Base-by-base conservation (phyloP, 768 basidiomycete species). In the Ephemerocybe angulata region DNA sequence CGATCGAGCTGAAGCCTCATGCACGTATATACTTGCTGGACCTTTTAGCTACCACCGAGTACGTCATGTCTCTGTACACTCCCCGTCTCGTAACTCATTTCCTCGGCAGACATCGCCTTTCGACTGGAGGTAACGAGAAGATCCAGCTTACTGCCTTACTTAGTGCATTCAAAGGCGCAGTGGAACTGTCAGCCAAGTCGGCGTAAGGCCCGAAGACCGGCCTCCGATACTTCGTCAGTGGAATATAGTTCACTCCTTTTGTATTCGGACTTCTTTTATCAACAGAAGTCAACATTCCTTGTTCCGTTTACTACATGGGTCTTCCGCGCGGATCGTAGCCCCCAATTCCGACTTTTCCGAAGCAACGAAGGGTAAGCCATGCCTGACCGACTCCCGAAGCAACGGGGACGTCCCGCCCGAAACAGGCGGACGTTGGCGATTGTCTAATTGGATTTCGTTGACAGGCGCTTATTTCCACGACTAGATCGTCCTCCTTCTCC, bases 41-140 rank as follows among this genome's bases (percentile, higher is more conserved):
- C 66, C 85, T 93, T 59, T 71, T 99, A 21, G 94, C 95, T n/a
- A 88, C 87, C n/a, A 89, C 85, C 52, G 97, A 99, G 95, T 98
- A 68, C 66, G 91, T 77, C 40, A n/a, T n/a, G n/a, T n/a, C n/a
- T n/a, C n/a, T n/a, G n/a, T n/a, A 21, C 6, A 37, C 4, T 12
- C n/a, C 22, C 28, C 35, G 15, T 21, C n/a, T 35, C 7, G 27
- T 21, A n/a, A n/a, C n/a, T n/a, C n/a, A 35, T 38, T 38, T 37
- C 19, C 35, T 29, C 35, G 42, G 17, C 33, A 21, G 96, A 68
- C 87, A 98, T 68, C 84, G 96, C 42, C 71, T 98, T 7, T 93
- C 94, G 1, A 86, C 94, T 0, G 97, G 97, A 0, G 94, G 89
- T 1, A 95, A 75, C 60, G 97, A 99, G 70, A 98, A 93, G 65